Evolutionary conservation across 257 asterid species (phyloP).

Genomic region (Scutellaria barbata): DNA sequence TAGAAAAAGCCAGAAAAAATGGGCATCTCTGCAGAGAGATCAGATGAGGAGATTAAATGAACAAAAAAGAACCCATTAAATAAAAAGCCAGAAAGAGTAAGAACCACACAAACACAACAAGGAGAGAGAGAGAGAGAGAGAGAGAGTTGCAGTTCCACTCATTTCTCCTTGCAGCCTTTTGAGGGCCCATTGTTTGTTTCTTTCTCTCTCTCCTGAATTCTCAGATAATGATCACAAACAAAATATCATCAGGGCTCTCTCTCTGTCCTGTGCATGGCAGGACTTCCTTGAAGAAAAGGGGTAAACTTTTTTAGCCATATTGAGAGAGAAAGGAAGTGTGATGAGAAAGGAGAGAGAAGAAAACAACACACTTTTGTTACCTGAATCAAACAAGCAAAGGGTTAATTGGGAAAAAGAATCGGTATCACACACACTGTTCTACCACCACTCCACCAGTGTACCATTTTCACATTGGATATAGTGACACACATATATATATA

Average conservation of each 20-base stretch:
- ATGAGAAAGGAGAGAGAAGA: conserved; percentile 52
- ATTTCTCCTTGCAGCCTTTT: conserved; percentile 77
- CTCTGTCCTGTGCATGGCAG: conserved; percentile 52
- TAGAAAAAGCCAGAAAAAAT: conserved; percentile 37
- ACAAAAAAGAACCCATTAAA: conserved; percentile 52
- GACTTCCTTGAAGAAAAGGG: conserved; percentile 32
- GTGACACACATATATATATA: background rate
- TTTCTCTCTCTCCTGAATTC: conserved; percentile 29
- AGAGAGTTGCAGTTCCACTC: conserved; percentile 68
- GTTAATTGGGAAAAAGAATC: conserved; percentile 36
- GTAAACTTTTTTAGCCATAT: conserved; percentile 34
- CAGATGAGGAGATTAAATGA: conserved; percentile 36
- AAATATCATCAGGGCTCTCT: conserved; percentile 52
- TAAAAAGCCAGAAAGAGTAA: conserved; percentile 37
- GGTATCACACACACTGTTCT: conserved; percentile 51
- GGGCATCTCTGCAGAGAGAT: conserved; percentile 33
- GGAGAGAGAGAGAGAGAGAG: background rate
- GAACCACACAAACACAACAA: conserved; percentile 43
- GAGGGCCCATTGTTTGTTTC: conserved; percentile 49
- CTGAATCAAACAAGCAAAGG: conserved; percentile 65
- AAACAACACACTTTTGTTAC: conserved; percentile 55
- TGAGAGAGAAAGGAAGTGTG: conserved; percentile 33
- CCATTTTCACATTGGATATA: conserved; percentile 42
- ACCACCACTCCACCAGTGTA: conserved; percentile 47
- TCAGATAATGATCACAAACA: conserved; percentile 52